Conservation (phyloP, 2,329 filamentous ascomycete species). For the Fusarium multiceps region DNA sequence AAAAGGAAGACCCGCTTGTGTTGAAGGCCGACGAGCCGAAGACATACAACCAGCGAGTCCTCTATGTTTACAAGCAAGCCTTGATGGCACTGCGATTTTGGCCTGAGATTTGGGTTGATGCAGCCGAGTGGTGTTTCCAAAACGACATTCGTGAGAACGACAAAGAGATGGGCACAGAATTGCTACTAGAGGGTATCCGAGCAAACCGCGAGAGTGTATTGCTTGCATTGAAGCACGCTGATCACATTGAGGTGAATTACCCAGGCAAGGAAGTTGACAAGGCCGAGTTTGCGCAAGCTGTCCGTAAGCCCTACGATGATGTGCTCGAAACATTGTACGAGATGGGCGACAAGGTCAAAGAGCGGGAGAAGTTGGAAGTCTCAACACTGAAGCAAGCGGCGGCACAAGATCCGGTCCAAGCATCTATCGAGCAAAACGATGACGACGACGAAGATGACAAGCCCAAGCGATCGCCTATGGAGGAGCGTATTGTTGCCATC, state of each 20-base stretch:
- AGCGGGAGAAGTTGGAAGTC: slow-evolving; percentile 69
- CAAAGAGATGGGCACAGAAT: slow-evolving; percentile 73
- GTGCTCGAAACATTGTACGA: slow-evolving; percentile 90
- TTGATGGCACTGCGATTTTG: slow-evolving; percentile 94
- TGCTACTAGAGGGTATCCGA: slow-evolving; percentile 82
- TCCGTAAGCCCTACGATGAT: slow-evolving; percentile 85
- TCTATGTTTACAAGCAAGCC: slow-evolving; percentile 94
- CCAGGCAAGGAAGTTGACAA: slow-evolving; percentile 82
- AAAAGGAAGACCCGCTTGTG: slow-evolving; percentile 91
- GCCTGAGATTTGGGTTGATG: slow-evolving; percentile 96
- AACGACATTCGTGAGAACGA: slow-evolving; percentile 75
- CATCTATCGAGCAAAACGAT: slow-evolving; percentile 59
- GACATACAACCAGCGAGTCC: slow-evolving; percentile 79
- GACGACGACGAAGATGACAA: slow-evolving; percentile 59
- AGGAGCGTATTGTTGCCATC: slow-evolving; percentile 71
- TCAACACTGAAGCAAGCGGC: slow-evolving; percentile 66
- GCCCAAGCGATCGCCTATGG: slow-evolving; percentile 66
- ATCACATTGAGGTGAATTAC: slow-evolving; percentile 84
- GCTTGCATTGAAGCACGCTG: slow-evolving; percentile 88
- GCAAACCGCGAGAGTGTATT: slow-evolving; percentile 96
- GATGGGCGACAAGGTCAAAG: slow-evolving; percentile 78
- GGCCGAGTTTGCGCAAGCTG: slow-evolving; percentile 79
- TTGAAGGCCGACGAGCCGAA: slow-evolving; percentile 83
- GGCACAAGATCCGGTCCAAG: slow-evolving; percentile 52
- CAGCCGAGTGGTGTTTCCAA: slow-evolving; percentile 89